Evolutionary conservation across 495 filamentous ascomycete genomes (phyloP).

Genomic region (Trichocladium uniseriatum): DNA sequence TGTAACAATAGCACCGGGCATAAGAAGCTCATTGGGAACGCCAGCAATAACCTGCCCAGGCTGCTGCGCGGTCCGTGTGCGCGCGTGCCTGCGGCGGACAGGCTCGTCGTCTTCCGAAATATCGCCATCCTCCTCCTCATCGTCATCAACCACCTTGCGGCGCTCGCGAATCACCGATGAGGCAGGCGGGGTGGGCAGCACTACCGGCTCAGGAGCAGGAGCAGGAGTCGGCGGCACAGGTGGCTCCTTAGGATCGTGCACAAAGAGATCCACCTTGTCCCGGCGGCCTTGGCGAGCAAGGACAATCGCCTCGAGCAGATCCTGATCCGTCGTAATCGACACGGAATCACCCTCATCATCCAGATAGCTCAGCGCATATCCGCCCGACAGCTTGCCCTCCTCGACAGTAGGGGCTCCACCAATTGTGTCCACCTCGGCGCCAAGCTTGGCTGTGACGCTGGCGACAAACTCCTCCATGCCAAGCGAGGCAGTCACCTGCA

Average conservation of each 20-base stretch:
- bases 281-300: conserved; percentile 64
- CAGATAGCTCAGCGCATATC: conserved; percentile 90
- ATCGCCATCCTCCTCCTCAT: conserved; percentile 48
- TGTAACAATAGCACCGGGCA: conserved; percentile 91
- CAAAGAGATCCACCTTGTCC: conserved; percentile 95
- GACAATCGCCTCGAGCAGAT: conserved; percentile 81
- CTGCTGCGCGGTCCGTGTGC: conserved; percentile 28
- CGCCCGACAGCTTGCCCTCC: conserved; percentile 69
- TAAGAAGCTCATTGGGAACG: conserved; percentile 86
- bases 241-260: conserved; percentile 85
- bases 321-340: conserved; percentile 91
- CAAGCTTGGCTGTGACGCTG: conserved; percentile 76
- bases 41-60: conserved; percentile 79
- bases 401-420: conserved; percentile 68
- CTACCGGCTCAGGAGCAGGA: conserved; percentile 41
- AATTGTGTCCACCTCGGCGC: conserved; percentile 74
- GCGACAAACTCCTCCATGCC: conserved; percentile 76
- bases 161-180: conserved; percentile 51
- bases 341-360: conserved; percentile 98
- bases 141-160: conserved; percentile 45
- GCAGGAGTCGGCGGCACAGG: conserved; percentile 64
- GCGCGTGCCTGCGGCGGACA: conserved; percentile 34
- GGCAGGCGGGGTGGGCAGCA: conserved; percentile 41
- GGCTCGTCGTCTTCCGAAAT: conserved; percentile 54
- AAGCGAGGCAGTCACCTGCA: conserved; percentile 71